These are phyloP conservation scores for Lolium perenne DNA, from an alignment of 176 grass and related monocot species.

Conservation along the genomic window DNA sequence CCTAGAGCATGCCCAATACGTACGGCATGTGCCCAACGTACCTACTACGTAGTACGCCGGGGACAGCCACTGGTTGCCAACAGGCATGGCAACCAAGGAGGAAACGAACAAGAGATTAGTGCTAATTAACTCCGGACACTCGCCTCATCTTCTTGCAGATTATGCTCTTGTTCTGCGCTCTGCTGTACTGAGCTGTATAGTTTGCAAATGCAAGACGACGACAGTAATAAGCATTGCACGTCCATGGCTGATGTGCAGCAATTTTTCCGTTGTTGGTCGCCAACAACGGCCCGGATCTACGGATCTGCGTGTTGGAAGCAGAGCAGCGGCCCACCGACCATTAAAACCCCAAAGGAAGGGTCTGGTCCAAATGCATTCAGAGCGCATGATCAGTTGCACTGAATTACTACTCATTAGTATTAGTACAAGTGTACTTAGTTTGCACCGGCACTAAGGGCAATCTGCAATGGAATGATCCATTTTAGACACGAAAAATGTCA, in stretches of 20 bases:
- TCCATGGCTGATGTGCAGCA: neutral
- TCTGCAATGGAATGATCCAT: too few relatives aligned
- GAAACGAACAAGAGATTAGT: neutral
- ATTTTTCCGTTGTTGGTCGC: neutral
- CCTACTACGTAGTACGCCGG: neutral
- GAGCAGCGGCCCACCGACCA: neutral
- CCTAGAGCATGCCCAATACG: neutral
- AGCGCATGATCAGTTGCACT: neutral
- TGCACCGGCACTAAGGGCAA: too few relatives aligned
- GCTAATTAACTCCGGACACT: slow-evolving; percentile 21
- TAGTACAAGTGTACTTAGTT: too few relatives aligned
- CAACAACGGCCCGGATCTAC: slow-evolving; percentile 16
- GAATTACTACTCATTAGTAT: neutral
- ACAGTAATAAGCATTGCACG: neutral
- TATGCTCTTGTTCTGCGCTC: neutral
- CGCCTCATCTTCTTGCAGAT: slow-evolving; percentile 23
- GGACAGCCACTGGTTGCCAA: neutral
- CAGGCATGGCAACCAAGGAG: neutral
- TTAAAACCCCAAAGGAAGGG: neutral
- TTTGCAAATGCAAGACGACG: neutral
- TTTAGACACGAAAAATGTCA: too few relatives aligned
- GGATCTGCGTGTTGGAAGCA: neutral
- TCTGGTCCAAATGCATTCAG: neutral
- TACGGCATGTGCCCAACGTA: neutral
- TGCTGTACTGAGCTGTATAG: neutral